Evolutionary conservation across 768 basidiomycete genomes (phyloP).

Genomic region (Termitomyces sp.): DNA sequence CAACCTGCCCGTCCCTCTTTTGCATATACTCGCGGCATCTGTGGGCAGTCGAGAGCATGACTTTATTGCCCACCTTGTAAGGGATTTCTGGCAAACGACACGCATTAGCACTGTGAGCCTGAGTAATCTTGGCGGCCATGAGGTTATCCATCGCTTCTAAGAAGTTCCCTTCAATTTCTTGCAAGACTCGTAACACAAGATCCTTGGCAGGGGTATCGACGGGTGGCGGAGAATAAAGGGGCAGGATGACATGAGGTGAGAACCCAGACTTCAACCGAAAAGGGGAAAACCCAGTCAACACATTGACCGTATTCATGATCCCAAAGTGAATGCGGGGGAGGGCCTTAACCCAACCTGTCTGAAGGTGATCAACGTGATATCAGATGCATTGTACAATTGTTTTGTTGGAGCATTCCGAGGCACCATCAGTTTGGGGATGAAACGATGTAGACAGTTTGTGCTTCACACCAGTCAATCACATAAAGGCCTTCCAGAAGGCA

Average conservation of each 20-base stretch:
- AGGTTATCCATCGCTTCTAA: background rate
- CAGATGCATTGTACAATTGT: too few relatives aligned
- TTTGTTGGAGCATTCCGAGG: too few relatives aligned
- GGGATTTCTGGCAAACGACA: background rate
- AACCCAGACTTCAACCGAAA: conserved; percentile 1
- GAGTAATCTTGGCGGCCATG: background rate
- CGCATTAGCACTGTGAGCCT: background rate
- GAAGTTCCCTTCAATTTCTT: background rate
- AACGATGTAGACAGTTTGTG: too few relatives aligned
- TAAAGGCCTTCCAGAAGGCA: too few relatives aligned
- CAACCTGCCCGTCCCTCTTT: conserved; percentile 22
- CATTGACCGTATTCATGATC: too few relatives aligned
- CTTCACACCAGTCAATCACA: too few relatives aligned
- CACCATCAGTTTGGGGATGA: too few relatives aligned
- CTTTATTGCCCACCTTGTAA: conserved; percentile 16
- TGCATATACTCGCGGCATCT: conserved; percentile 23
- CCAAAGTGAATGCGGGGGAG: too few relatives aligned
- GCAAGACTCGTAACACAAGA: background rate
- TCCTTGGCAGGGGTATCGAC: background rate
- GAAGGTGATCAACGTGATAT: too few relatives aligned
- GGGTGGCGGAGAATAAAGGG: background rate
- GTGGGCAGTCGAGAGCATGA: conserved; percentile 30
- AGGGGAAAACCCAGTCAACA: too few relatives aligned
- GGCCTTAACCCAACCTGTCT: too few relatives aligned
- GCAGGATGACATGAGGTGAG: background rate